Evolutionary conservation across 495 filamentous ascomycete genomes (phyloP).

Genomic region (Hypomontagnella submonticulosa): DNA sequence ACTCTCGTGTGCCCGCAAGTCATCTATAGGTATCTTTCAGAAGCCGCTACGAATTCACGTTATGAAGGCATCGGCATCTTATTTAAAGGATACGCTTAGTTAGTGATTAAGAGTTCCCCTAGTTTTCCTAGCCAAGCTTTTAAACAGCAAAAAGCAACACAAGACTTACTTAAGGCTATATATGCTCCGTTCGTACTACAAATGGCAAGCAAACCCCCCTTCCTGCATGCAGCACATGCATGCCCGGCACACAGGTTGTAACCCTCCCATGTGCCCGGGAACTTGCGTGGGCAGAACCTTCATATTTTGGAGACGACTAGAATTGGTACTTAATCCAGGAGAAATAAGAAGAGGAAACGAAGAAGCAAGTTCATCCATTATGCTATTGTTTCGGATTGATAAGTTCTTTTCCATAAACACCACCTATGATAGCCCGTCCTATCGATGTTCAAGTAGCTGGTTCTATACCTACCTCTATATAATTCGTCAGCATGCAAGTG

Average conservation of each 20-base stretch:
- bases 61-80: no score
- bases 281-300: slow-evolving; percentile 8
- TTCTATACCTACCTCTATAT: no score
- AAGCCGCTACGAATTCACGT: no score
- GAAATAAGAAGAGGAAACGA: not conserved
- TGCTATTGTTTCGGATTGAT: no score
- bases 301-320: not conserved
- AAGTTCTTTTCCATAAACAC: no score
- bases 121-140: no score
- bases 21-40: slow-evolving; percentile 5
- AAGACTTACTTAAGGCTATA: no score
- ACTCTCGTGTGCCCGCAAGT: slow-evolving; percentile 28
- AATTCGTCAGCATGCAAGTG: not conserved
- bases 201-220: slow-evolving; percentile 3
- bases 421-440: no score
- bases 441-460: no score
- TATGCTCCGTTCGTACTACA: slow-evolving; percentile 13
- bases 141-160: no score
- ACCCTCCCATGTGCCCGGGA: slow-evolving; percentile 35
- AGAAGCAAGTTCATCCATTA: not conserved
- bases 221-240: slow-evolving; percentile 35
- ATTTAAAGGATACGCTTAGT: no score
- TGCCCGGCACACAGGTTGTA: slow-evolving; percentile 27
- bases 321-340: not conserved
- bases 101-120: no score